Evolutionary conservation across 768 basidiomycete species (phyloP).

Genomic region (Mrakia gelida): DNA sequence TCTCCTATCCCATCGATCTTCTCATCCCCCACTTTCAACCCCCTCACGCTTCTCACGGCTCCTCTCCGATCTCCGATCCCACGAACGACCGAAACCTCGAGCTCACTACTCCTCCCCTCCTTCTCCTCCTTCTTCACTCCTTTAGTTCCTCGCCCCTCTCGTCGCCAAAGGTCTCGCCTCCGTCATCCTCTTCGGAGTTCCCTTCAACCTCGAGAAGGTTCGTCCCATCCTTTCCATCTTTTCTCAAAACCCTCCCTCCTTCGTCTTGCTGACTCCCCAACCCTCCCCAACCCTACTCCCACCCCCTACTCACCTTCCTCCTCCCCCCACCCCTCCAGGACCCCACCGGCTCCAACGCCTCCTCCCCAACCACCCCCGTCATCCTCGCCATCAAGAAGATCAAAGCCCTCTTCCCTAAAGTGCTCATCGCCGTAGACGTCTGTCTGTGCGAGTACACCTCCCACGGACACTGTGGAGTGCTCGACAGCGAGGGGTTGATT

Average conservation of each 20-base stretch:
- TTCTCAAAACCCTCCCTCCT: background rate
- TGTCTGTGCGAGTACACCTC: slow-evolving; percentile 99
- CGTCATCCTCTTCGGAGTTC: slow-evolving; percentile 93
- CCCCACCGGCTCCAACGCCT: slow-evolving; percentile 74
- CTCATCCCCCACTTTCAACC: background rate
- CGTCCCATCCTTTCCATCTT: slow-evolving; percentile 24
- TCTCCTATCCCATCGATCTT: background rate
- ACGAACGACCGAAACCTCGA: too few relatives aligned
- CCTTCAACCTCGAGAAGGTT: slow-evolving; percentile 73
- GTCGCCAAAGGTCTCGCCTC: slow-evolving; percentile 84
- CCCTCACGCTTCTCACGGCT: background rate
- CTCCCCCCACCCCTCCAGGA: slow-evolving; percentile 57
- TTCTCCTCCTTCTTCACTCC: background rate
- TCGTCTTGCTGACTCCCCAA: background rate
- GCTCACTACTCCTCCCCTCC: background rate
- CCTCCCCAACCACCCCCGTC: slow-evolving; percentile 84
- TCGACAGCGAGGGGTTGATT: slow-evolving; percentile 26
- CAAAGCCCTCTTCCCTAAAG: slow-evolving; percentile 66
- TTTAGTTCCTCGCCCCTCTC: slow-evolving; percentile 70
- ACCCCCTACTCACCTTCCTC: too few relatives aligned
- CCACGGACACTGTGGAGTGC: slow-evolving; percentile 86
- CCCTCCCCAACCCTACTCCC: too few relatives aligned
- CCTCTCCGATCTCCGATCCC: too few relatives aligned
- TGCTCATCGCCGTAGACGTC: slow-evolving; percentile 91
- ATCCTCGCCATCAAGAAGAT: slow-evolving; percentile 84